Evolutionary conservation across 2,329 filamentous ascomycete species (phyloP).

Genomic region (Monilinia fructicola): DNA sequence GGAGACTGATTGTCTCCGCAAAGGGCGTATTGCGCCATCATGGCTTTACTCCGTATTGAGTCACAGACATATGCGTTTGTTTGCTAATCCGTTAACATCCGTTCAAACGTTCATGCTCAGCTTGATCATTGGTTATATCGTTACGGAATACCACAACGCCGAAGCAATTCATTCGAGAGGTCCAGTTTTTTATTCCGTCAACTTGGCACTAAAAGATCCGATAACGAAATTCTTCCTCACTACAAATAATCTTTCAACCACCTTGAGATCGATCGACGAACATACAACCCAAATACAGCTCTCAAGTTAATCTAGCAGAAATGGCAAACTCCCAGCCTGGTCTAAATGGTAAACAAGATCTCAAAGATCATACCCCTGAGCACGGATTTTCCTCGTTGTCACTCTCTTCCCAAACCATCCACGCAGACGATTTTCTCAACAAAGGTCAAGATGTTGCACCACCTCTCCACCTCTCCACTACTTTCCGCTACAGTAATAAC

Average conservation of each 20-base stretch:
- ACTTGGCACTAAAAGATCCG: not conserved
- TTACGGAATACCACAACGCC: not conserved
- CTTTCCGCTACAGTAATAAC: conserved; percentile 76
- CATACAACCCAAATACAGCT: not conserved
- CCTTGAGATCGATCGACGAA: not conserved
- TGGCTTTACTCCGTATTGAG: not conserved
- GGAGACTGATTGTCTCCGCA: not conserved
- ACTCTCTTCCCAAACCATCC: conserved; percentile 71
- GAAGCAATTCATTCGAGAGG: not conserved
- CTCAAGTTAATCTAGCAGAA: not conserved
- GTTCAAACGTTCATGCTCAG: not conserved
- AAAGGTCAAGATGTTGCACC: conserved; percentile 78
- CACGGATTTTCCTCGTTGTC: conserved; percentile 44
- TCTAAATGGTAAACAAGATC: conserved; percentile 27
- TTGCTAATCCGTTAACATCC: not conserved
- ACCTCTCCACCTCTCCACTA: conserved; percentile 86
- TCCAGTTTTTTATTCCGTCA: conserved; percentile 4
- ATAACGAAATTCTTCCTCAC: conserved; percentile 2
- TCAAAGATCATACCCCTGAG: conserved; percentile 25
- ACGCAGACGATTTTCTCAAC: conserved; percentile 78
- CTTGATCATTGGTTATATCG: not conserved
- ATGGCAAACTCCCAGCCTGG: conserved; percentile 29
- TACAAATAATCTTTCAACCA: not conserved
- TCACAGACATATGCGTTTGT: not conserved
- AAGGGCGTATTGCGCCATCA: not conserved